Evolutionary conservation across 768 basidiomycete species (phyloP).

Genomic region (Hypholoma sublateritium): DNA sequence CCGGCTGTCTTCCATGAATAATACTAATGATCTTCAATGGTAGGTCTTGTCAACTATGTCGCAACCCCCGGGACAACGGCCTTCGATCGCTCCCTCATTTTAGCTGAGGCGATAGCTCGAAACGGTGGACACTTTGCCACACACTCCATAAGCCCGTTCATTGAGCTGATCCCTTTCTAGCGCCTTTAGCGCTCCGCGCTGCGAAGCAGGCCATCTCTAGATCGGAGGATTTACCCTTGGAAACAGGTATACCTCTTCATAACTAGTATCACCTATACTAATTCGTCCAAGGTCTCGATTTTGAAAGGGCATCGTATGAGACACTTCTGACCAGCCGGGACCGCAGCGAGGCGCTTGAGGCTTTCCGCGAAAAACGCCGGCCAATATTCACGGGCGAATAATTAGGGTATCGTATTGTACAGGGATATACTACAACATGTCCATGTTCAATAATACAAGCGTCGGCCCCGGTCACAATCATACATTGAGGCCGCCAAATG

Average conservation of each 20-base stretch:
- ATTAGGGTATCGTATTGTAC: conserved; percentile 24
- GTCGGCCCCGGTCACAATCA: not conserved
- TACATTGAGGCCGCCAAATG: conserved; percentile 13
- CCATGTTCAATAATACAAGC: conserved; percentile 17
- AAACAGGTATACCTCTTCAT: conserved; percentile 51
- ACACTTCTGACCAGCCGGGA: conserved; percentile 73
- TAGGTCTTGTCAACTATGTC: conserved; percentile 84
- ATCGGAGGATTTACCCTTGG: conserved; percentile 75
- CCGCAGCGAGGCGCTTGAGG: conserved; percentile 78
- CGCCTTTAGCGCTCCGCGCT: conserved; percentile 83
- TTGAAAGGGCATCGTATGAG: conserved; percentile 86
- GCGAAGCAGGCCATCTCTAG: conserved; percentile 85
- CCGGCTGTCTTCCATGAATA: not conserved
- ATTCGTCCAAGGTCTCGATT: conserved; percentile 68
- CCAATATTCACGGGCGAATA: conserved; percentile 84
- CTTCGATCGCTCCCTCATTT: conserved; percentile 64
- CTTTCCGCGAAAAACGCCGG: conserved; percentile 81
- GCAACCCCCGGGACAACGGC: conserved; percentile 59
- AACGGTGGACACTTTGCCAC: conserved; percentile 49
- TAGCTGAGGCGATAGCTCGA: conserved; percentile 66
- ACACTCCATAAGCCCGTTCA: not conserved
- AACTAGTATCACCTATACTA: not conserved
- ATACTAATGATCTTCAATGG: conserved; percentile 9
- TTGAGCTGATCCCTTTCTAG: conserved; percentile 34
- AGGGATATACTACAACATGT: conserved; percentile 17